Evolutionary conservation across 2,329 filamentous ascomycete species (phyloP).

Genomic region (Arthrobotrys conoides): DNA sequence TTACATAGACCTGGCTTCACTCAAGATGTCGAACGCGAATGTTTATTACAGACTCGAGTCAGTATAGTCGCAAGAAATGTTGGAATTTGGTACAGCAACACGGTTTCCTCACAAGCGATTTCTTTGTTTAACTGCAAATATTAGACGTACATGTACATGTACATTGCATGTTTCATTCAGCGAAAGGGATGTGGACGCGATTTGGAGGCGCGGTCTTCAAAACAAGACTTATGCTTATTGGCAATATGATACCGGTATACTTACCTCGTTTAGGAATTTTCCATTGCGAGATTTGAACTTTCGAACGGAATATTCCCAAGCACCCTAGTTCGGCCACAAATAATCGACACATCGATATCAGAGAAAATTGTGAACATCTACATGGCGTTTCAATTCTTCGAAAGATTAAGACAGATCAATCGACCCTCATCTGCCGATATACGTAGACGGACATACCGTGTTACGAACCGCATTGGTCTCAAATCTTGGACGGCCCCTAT

Average conservation of each 20-base stretch:
- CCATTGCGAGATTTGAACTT: no score
- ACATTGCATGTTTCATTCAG: background rate
- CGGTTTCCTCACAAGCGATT: background rate
- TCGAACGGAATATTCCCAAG: no score
- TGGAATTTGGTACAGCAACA: background rate
- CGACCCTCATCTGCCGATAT: background rate
- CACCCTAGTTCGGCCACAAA: no score
- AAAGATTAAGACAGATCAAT: conserved; percentile 5
- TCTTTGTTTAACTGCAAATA: background rate
- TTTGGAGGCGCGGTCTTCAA: background rate
- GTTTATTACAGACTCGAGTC: no score
- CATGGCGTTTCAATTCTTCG: background rate
- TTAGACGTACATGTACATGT: no score
- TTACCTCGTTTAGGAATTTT: no score
- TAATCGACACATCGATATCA: background rate
- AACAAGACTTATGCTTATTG: no score
- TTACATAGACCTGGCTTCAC: no score
- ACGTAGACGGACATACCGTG: conserved; percentile 16
- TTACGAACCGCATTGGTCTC: conserved; percentile 18
- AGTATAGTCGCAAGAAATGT: no score
- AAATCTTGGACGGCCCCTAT: conserved; percentile 35
- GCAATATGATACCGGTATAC: no score
- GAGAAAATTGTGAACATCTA: background rate
- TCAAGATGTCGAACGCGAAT: no score
- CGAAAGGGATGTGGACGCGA: background rate